phyloP scores from a whole-genome alignment of 1,284 basidiomycete genomes.

The Moesziomyces sp. region DNA sequence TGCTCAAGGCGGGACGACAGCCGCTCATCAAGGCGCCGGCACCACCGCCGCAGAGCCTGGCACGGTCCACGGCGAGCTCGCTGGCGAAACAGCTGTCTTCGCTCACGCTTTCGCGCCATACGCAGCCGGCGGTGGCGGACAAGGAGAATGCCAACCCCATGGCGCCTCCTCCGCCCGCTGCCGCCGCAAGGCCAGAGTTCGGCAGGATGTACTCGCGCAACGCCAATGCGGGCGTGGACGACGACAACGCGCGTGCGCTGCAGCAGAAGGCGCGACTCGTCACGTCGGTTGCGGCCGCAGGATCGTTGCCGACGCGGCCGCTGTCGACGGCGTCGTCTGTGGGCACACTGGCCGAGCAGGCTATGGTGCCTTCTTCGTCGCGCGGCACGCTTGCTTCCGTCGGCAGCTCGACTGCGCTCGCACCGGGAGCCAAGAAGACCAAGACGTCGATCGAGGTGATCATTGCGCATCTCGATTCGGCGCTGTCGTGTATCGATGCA shows the following conservation, averaged over 20 bases:
- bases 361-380: slow-evolving; percentile 17
- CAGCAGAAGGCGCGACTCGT: slow-evolving; percentile 56
- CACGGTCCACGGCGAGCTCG: slow-evolving; percentile 22
- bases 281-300: slow-evolving; percentile 1
- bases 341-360: slow-evolving; percentile 10
- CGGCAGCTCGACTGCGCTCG: slow-evolving; percentile 30
- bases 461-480: slow-evolving; percentile 76
- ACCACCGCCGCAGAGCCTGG: slow-evolving; percentile 27
- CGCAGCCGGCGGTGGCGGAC: slow-evolving; percentile 23
- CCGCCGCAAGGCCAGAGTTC: slow-evolving; percentile 23
- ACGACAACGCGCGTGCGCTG: slow-evolving; percentile 17
- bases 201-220: slow-evolving; percentile 33
- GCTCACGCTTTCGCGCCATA: slow-evolving; percentile 16
- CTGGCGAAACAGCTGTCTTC: slow-evolving; percentile 44
- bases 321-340: slow-evolving; percentile 14
- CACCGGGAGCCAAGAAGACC: slow-evolving; percentile 23
- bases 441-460: slow-evolving; percentile 56
- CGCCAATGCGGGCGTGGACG: slow-evolving; percentile 10
- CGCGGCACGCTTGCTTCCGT: slow-evolving; percentile 31
- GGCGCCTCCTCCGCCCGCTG: slow-evolving; percentile 29
- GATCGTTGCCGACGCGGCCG: slow-evolving; percentile 7
- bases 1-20: slow-evolving; percentile 73
- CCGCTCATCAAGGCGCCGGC: slow-evolving; percentile 58
- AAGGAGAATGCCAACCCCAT: slow-evolving; percentile 60
- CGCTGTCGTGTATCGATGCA: slow-evolving; percentile 75